These are phyloP conservation scores for Petunia secreta DNA, from an alignment of 257 asterid species.

Conservation along the genomic window DNA sequence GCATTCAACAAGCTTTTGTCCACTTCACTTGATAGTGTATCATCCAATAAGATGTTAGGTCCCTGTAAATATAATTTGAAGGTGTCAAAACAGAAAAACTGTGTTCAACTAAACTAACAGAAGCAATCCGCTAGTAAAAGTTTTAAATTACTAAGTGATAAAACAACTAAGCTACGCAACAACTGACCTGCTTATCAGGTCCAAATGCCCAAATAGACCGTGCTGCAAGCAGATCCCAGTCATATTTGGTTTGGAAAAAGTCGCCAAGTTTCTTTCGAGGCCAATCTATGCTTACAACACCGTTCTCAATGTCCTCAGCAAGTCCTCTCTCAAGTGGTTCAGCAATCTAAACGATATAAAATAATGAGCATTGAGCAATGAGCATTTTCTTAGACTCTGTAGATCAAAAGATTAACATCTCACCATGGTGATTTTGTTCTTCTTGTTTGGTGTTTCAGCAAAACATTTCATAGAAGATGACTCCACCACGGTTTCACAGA, in stretches of 20 bases:
- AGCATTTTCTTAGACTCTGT: neutral
- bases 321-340: constrained; percentile 99
- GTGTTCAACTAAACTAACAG: neutral
- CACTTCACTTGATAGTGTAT: constrained; percentile 93
- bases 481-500: constrained; percentile 97
- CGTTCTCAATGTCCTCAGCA: constrained; percentile 95
- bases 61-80: constrained; percentile 55
- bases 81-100: neutral
- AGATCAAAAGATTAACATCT: constrained; percentile 23
- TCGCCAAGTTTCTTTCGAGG: constrained; percentile 89
- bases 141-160: neutral
- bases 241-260: constrained; percentile 90
- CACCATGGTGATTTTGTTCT: constrained; percentile 97
- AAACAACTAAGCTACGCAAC: neutral
- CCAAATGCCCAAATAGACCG: constrained; percentile 99
- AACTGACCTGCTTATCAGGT: constrained; percentile 88
- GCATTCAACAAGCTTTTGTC: constrained; percentile 87
- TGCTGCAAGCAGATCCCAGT: constrained; percentile 99
- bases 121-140: constrained; percentile 10
- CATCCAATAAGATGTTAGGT: constrained; percentile 92
- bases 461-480: constrained; percentile 97
- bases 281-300: constrained; percentile 90
- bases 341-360: constrained; percentile 59
- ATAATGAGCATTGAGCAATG: neutral
- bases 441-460: constrained; percentile 98